Percentiles rank a stretch among this genome's conserved stretches.
Evolutionary conservation across 305 asterid species (phyloP).

Genomic region (Fraxinus floribunda): DNA sequence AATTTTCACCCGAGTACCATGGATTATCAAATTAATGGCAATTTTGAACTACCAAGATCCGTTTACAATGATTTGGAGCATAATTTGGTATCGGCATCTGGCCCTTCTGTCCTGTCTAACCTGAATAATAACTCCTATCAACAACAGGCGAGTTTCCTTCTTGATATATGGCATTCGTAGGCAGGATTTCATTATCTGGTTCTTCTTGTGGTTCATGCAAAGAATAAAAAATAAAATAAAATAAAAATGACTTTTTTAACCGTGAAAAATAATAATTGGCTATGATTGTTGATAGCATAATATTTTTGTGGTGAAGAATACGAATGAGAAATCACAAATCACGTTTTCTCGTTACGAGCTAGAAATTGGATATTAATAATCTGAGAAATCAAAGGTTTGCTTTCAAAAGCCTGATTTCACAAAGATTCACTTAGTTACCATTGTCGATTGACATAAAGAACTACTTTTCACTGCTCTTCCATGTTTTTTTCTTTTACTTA

Average conservation of each 20-base stretch:
- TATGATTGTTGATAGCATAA: not conserved
- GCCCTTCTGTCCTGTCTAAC: slow-evolving; percentile 43
- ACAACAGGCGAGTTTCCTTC: slow-evolving; percentile 44
- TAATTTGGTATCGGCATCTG: slow-evolving; percentile 45
- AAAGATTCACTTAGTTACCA: not conserved
- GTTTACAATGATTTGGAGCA: slow-evolving; percentile 42
- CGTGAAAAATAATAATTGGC: not conserved
- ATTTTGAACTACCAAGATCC: slow-evolving; percentile 53
- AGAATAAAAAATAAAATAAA: not conserved
- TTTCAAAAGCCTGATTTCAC: not conserved
- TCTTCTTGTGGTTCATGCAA: not conserved
- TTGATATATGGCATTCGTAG: not conserved
- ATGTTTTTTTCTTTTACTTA: not conserved
- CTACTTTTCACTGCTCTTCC: not conserved
- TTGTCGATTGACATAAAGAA: not conserved
- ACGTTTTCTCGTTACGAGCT: not conserved
- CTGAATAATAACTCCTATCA: slow-evolving; percentile 50
- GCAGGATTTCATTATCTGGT: not conserved
- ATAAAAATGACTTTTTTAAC: too few relatives aligned
- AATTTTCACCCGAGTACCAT: slow-evolving; percentile 40
- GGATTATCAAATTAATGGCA: slow-evolving; percentile 52
- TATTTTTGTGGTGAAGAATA: not conserved
- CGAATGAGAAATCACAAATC: not conserved
- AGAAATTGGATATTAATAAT: not conserved
- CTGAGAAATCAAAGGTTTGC: not conserved